phyloP scores from a whole-genome alignment of 768 basidiomycete genomes.

The Polyporus arcularius region DNA sequence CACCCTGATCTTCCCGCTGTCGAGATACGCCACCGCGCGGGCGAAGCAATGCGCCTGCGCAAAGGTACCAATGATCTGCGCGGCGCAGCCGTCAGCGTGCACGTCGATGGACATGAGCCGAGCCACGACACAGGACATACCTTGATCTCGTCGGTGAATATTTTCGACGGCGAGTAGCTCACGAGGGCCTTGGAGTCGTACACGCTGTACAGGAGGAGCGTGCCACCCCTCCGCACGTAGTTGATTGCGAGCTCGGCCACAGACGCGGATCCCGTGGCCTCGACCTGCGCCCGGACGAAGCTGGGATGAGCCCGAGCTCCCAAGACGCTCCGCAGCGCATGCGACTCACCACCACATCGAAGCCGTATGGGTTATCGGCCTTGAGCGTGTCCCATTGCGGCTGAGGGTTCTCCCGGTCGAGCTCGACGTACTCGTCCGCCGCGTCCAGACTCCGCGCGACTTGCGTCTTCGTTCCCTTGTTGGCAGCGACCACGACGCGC shows the following conservation, averaged over 20 bases:
- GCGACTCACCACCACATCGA: constrained; percentile 65
- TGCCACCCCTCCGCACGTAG: constrained; percentile 71
- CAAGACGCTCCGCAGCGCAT: not conserved
- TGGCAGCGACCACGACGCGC: constrained; percentile 78
- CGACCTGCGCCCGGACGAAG: constrained; percentile 31
- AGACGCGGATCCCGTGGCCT: constrained; percentile 81
- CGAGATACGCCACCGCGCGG: no score
- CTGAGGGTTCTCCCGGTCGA: constrained; percentile 72
- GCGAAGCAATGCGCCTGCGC: no score
- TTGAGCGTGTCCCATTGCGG: constrained; percentile 79
- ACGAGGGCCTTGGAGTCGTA: no score
- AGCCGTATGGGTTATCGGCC: constrained; percentile 80
- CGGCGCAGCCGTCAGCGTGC: no score
- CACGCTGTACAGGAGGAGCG: no score
- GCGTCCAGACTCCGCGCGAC: constrained; percentile 74
- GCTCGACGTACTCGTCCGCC: constrained; percentile 44
- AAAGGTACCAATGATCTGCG: no score
- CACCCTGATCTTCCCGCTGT: no score
- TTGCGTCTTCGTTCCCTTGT: constrained; percentile 88
- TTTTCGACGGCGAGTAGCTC: no score
- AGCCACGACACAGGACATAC: no score
- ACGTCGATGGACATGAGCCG: no score
- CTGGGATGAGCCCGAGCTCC: not conserved
- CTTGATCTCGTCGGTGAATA: no score
- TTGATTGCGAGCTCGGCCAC: constrained; percentile 85